phyloP scores from a whole-genome alignment of 768 basidiomycete genomes.

The Termitomyces sp. region DNA sequence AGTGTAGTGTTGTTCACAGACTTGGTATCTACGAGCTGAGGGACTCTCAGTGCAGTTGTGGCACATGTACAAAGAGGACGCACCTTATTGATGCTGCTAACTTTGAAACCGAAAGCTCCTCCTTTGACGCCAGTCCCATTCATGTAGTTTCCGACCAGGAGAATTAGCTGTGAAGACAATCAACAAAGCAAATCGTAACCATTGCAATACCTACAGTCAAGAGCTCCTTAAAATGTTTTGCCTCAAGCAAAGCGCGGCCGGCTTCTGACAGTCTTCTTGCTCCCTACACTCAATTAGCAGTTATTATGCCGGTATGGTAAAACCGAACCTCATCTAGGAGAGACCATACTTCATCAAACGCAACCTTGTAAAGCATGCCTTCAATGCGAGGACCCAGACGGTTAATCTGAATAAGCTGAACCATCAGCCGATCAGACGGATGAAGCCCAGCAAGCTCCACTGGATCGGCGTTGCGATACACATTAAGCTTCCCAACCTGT shows the following conservation, averaged over 20 bases:
- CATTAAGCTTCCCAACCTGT: slow-evolving; percentile 83
- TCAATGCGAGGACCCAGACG: slow-evolving; percentile 84
- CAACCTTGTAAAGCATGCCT: slow-evolving; percentile 91
- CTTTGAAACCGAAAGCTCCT: slow-evolving; percentile 94
- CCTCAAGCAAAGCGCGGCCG: slow-evolving; percentile 70
- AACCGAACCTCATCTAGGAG: slow-evolving; percentile 72
- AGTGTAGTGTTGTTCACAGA: slow-evolving; percentile 92
- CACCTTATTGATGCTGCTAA: slow-evolving; percentile 97
- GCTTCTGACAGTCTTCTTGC: slow-evolving; percentile 79
- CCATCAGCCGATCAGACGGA: slow-evolving; percentile 94
- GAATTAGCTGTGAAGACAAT: slow-evolving; percentile 57
- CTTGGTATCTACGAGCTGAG: slow-evolving; percentile 93
- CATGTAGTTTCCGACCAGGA: slow-evolving; percentile 97
- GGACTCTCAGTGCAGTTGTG: neutral
- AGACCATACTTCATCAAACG: slow-evolving; percentile 81
- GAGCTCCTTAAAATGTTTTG: slow-evolving; percentile 86
- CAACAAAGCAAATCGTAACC: neutral
- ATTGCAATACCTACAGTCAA: slow-evolving; percentile 56
- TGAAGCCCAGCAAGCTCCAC: slow-evolving; percentile 88
- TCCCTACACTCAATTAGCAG: slow-evolving; percentile 41
- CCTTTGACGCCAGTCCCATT: slow-evolving; percentile 96
- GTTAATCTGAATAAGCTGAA: slow-evolving; percentile 92
- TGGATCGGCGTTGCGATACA: slow-evolving; percentile 80
- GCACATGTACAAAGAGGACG: neutral
- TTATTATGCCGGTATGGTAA: neutral